Evolutionary conservation across 2,329 filamentous ascomycete species (phyloP).

Genomic region (Daldinia sp.): DNA sequence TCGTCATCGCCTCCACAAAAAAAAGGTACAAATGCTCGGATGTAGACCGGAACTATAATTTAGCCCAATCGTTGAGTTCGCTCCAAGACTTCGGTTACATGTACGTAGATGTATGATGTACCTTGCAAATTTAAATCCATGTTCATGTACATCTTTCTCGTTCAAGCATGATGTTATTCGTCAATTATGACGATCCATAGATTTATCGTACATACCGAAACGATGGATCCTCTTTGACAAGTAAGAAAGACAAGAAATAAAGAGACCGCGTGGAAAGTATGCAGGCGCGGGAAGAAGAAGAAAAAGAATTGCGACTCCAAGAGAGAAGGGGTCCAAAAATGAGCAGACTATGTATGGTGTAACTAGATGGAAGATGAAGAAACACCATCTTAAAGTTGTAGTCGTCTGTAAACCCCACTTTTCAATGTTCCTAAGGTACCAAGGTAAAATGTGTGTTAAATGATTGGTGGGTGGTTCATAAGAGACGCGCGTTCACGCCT

Average conservation of each 20-base stretch:
- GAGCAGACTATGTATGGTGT: too few relatives aligned
- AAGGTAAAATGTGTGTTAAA: constrained; percentile 25
- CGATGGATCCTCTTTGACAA: background rate
- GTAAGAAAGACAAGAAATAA: too few relatives aligned
- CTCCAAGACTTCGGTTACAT: background rate
- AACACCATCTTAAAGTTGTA: constrained; percentile 17
- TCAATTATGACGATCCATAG: background rate
- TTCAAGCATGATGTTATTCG: too few relatives aligned
- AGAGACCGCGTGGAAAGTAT: background rate
- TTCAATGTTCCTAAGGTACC: constrained; percentile 16
- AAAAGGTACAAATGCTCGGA: constrained; percentile 14
- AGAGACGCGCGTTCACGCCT: constrained; percentile 44
- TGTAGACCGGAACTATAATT: constrained; percentile 29
- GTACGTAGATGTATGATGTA: background rate
- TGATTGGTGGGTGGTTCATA: constrained; percentile 37
- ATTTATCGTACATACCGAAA: background rate
- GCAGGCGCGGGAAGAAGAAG: background rate
- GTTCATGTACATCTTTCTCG: too few relatives aligned
- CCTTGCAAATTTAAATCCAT: too few relatives aligned
- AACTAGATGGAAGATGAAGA: constrained; percentile 10
- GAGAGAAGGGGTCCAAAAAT: constrained; percentile 11
- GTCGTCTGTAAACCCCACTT: constrained; percentile 32
- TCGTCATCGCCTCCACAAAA: constrained; percentile 39
- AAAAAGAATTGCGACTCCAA: background rate
- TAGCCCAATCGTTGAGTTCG: constrained; percentile 5